Evolutionary conservation across 1,284 basidiomycete species (phyloP), one percentile per base, ranked within the genome.

Genomic region (Malassezia arunalokei): DNA sequence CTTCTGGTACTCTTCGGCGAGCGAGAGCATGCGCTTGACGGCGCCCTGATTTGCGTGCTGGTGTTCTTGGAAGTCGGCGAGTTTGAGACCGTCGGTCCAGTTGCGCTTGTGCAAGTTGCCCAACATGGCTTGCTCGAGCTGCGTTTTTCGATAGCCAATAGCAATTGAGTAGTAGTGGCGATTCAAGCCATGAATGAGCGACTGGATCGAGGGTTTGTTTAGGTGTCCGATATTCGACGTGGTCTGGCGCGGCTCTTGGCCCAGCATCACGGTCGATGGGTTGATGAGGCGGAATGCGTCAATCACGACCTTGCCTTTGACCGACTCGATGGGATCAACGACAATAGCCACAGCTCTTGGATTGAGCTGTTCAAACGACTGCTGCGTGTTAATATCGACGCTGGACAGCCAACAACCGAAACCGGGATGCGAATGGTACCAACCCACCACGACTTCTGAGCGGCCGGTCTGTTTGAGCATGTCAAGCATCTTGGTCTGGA

Each of bases 381-480:
- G 57, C 75, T 99, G 94, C 5, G 94, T 99, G 77, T 98, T 96
- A 74, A 98, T 91, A 77, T 99, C 94, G 37, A 98, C 94, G 64
- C 88, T 91, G 45, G 89, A 94, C 37, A 99, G 78, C 94, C 94
- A 99, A 76, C 94, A 99, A 5, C 94, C 94, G 74, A 98, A 99
- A 29, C 94, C 94, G 49, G 94, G 94, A 78, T 99, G 94, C 43
- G 94, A 98, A 76, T 99, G 94, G 74, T 99, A 99, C 94, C 94
- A 99, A 7, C 94, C 94, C 0, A 99, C 94, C 8, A 98, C 94
- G 83, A 86, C 90, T 77, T 98, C 94, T 43, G 92, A 88, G 65
- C 91, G 78, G 56, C 94, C 94, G 2, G 94, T 99, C 78, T 98
- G 94, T 76, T 98, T 98, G 66, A 99, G 77, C 90, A 98, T 98